Evolutionary conservation across 1,284 basidiomycete species (phyloP).

Genomic region (Earliella scabrosa): DNA sequence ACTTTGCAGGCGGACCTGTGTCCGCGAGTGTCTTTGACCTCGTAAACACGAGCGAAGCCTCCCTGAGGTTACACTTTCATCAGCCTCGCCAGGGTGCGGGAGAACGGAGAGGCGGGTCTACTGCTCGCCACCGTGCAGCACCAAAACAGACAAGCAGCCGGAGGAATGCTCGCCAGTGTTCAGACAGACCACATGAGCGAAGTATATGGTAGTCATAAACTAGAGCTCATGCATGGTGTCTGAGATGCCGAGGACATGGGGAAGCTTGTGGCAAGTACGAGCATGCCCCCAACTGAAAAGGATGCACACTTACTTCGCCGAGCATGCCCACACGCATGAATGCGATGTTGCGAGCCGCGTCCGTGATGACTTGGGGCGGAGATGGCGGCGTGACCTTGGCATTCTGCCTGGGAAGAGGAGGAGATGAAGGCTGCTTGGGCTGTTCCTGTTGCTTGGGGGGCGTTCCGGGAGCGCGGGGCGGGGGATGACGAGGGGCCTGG

Average conservation of each 20-base stretch:
- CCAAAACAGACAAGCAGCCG: too few relatives aligned
- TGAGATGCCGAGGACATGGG: background rate
- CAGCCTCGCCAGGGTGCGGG: background rate
- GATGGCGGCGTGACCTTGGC: slow-evolving; percentile 82
- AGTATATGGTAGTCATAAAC: too few relatives aligned
- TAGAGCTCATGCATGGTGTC: too few relatives aligned
- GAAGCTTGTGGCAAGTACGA: background rate
- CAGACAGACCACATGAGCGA: too few relatives aligned
- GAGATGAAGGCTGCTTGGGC: slow-evolving; percentile 44
- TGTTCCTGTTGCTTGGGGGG: slow-evolving; percentile 29
- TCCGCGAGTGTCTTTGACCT: slow-evolving; percentile 75
- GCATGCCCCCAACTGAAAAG: background rate
- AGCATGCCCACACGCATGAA: slow-evolving; percentile 80
- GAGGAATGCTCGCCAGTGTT: too few relatives aligned
- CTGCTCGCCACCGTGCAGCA: too few relatives aligned
- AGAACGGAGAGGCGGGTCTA: too few relatives aligned
- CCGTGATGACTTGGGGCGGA: slow-evolving; percentile 78
- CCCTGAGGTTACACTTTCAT: slow-evolving; percentile 54
- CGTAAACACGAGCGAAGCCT: slow-evolving; percentile 90
- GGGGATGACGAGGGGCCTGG: slow-evolving; percentile 23
- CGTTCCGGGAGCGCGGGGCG: slow-evolving; percentile 24
- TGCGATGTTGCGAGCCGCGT: slow-evolving; percentile 59
- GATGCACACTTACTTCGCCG: slow-evolving; percentile 71
- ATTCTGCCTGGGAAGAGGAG: slow-evolving; percentile 78
- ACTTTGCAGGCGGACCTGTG: slow-evolving; percentile 85